Conservation (phyloP, 2,329 filamentous ascomycete genomes). For the Aspergillus sergii region DNA sequence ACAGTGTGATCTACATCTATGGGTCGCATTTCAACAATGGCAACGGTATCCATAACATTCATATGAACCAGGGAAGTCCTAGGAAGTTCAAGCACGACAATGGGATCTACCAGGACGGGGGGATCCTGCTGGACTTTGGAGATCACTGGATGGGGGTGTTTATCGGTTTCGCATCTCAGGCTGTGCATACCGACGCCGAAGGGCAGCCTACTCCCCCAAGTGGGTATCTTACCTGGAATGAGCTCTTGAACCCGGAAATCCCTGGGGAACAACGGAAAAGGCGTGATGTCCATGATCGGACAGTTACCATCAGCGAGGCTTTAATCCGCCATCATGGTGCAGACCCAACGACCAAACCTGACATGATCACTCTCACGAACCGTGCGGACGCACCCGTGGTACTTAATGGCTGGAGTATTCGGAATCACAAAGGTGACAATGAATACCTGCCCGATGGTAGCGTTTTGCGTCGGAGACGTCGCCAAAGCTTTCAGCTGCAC, state of each 20-base stretch:
- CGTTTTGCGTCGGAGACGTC: conserved; percentile 10
- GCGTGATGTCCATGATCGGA: background rate
- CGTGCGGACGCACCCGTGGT: conserved; percentile 13
- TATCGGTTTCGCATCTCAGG: conserved; percentile 24
- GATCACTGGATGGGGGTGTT: conserved; percentile 22
- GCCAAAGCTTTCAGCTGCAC: conserved; percentile 8
- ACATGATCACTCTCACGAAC: conserved; percentile 17
- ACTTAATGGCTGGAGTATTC: conserved; percentile 14
- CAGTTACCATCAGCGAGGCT: conserved; percentile 15
- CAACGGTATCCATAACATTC: conserved; percentile 21
- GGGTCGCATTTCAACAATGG: conserved; percentile 14
- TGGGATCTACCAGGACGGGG: conserved; percentile 24
- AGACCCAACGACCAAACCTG: background rate
- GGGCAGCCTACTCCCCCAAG: conserved; percentile 13
- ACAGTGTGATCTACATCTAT: conserved; percentile 22
- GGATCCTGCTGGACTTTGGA: conserved; percentile 17
- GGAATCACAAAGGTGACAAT: conserved; percentile 15
- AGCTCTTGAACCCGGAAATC: conserved; percentile 9
- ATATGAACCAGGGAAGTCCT: conserved; percentile 27
- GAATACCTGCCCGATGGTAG: conserved; percentile 13
- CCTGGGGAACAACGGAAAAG: conserved; percentile 1
- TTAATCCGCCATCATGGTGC: background rate
- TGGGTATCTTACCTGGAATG: conserved; percentile 11
- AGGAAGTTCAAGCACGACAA: conserved; percentile 12
- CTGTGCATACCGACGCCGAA: conserved; percentile 19